These are phyloP conservation scores for Debaryomycetaceae sp. DNA, from an alignment of 1,139 yeast genomes.

Conservation along the genomic window DNA sequence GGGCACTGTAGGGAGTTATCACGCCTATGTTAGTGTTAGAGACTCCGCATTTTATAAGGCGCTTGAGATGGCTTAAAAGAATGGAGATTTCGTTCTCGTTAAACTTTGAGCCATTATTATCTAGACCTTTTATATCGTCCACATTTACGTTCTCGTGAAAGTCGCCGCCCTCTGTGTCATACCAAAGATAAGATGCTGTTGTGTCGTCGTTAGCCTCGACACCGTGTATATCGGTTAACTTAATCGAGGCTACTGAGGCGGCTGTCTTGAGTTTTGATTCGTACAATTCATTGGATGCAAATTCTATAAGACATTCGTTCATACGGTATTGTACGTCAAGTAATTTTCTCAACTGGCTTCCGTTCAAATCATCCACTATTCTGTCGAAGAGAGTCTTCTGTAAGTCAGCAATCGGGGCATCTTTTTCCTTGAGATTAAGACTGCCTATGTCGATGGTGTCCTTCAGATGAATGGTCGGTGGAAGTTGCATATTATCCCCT, in stretches of 20 bases:
- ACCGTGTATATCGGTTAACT: slow-evolving; percentile 53
- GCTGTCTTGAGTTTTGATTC: slow-evolving; percentile 62
- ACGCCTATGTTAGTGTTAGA: slow-evolving; percentile 61
- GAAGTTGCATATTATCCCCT: slow-evolving; percentile 85
- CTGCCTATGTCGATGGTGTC: slow-evolving; percentile 25
- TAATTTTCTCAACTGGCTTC: slow-evolving; percentile 47
- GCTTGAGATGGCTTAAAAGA: slow-evolving; percentile 53
- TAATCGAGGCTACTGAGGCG: slow-evolving; percentile 50
- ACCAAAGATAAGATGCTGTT: slow-evolving; percentile 55
- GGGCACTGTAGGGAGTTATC: slow-evolving; percentile 88
- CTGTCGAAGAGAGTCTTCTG: slow-evolving; percentile 79
- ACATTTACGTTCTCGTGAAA: slow-evolving; percentile 57
- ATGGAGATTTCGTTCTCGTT: slow-evolving; percentile 72
- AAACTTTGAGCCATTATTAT: slow-evolving; percentile 48
- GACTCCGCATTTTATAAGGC: slow-evolving; percentile 49
- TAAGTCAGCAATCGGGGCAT: slow-evolving; percentile 37
- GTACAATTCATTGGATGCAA: slow-evolving; percentile 70
- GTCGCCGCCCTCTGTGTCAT: slow-evolving; percentile 92
- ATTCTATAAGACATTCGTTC: slow-evolving; percentile 75
- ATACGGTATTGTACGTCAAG: slow-evolving; percentile 83
- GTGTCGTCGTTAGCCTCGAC: slow-evolving; percentile 43
- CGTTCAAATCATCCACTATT: slow-evolving; percentile 51
- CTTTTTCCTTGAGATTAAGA: slow-evolving; percentile 23
- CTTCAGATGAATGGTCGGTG: slow-evolving; percentile 65
- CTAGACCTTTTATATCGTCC: slow-evolving; percentile 23